Evolutionary conservation across 805 yeast genomes (phyloP).

Genomic region (Lipomyces anomalus): DNA sequence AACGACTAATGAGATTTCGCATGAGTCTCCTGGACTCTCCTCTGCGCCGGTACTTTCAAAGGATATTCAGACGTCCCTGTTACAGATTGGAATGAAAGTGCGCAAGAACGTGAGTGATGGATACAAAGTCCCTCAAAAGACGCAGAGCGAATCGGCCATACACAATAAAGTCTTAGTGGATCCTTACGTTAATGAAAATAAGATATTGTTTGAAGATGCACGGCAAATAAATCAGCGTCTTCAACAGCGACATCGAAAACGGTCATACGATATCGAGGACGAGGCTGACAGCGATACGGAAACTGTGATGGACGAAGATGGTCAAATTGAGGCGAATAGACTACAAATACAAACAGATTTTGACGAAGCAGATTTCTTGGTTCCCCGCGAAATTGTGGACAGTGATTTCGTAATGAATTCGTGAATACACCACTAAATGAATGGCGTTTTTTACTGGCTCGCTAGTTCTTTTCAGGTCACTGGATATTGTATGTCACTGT

Average conservation of each 20-base stretch:
- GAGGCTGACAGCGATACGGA: constrained; percentile 1
- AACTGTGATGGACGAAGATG: constrained; percentile 1
- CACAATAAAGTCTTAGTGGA: too few species aligned
- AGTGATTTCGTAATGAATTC: too few species aligned
- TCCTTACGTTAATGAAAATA: not conserved
- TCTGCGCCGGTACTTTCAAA: not conserved
- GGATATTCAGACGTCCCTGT: constrained; percentile 12
- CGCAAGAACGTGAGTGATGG: constrained; percentile 20
- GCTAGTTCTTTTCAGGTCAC: too few species aligned
- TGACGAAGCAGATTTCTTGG: constrained; percentile 17
- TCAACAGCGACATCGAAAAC: not conserved
- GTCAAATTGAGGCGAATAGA: constrained; percentile 1
- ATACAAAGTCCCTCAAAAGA: constrained; percentile 11
- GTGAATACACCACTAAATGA: too few species aligned
- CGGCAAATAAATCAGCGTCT: not conserved
- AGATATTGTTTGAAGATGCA: not conserved
- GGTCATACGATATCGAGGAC: constrained; percentile 3
- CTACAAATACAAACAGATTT: constrained; percentile 6
- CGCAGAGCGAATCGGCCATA: not conserved
- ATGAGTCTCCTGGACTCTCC: not conserved
- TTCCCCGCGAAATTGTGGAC: constrained; percentile 10
- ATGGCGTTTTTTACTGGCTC: too few species aligned
- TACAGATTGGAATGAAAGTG: constrained; percentile 20
- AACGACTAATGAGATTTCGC: not conserved
- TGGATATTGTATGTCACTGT: too few species aligned